Percentiles rank a stretch among this genome's conserved stretches.
Evolutionary conservation across 768 basidiomycete genomes (phyloP).

Genomic region (Dacryopinax primogenitus): DNA sequence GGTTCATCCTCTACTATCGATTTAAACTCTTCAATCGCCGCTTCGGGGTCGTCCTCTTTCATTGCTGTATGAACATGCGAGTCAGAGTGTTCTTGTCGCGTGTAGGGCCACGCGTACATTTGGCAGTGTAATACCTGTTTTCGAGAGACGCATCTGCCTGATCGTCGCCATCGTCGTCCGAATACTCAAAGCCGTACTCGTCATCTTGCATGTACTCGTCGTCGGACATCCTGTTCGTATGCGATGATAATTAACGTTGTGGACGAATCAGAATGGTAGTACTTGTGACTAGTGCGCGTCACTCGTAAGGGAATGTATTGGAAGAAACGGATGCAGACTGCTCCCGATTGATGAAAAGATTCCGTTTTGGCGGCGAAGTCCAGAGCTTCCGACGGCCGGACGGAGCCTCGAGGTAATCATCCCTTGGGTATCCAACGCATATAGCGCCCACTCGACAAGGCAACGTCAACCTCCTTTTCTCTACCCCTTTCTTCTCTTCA

Average conservation of each 20-base stretch:
- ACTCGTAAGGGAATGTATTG: constrained; percentile 5
- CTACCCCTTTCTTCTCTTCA: not conserved
- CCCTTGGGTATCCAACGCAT: not conserved
- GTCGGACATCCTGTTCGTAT: not conserved
- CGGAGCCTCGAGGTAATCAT: constrained; percentile 4
- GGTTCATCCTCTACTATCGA: constrained; percentile 80
- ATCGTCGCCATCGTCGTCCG: constrained; percentile 66
- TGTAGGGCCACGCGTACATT: constrained; percentile 44
- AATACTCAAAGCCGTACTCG: constrained; percentile 96
- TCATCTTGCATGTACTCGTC: constrained; percentile 23
- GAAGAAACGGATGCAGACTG: not conserved
- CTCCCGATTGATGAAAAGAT: constrained; percentile 8
- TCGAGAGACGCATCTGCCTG: constrained; percentile 82
- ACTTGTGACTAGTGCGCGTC: not conserved
- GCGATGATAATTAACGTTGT: not conserved
- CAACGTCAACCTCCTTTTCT: not conserved
- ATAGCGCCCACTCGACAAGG: not conserved
- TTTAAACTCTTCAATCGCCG: constrained; percentile 78
- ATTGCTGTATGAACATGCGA: constrained; percentile 41
- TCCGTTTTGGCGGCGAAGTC: too few species aligned
- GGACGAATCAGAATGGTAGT: not conserved
- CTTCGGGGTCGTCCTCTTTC: constrained; percentile 89
- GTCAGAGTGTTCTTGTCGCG: not conserved
- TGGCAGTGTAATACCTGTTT: constrained; percentile 97
- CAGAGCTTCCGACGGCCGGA: too few species aligned